Conservation (phyloP, 2,329 filamentous ascomycete species). For the Trichophyton rubrum region DNA sequence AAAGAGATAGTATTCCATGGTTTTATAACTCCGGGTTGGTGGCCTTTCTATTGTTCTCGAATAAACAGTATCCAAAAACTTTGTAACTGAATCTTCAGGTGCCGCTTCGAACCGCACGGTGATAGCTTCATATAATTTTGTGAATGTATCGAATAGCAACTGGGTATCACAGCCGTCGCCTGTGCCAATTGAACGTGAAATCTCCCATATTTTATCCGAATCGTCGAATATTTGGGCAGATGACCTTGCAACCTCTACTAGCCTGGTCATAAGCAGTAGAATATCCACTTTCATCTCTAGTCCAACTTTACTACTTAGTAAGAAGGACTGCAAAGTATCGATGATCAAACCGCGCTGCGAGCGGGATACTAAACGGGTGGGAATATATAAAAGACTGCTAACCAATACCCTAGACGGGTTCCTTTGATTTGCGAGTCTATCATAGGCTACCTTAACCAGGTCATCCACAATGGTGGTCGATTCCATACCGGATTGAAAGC, state of each 20-base stretch:
- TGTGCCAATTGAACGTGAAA: constrained; percentile 24
- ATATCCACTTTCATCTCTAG: constrained; percentile 22
- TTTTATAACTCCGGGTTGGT: constrained; percentile 22
- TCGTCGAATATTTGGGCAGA: constrained; percentile 25
- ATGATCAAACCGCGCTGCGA: constrained; percentile 24
- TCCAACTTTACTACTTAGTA: constrained; percentile 18
- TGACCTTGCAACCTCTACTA: constrained; percentile 30
- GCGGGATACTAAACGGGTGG: constrained; percentile 26
- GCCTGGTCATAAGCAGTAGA: constrained; percentile 29
- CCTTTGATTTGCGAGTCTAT: constrained; percentile 22
- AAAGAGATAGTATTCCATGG: constrained; percentile 27
- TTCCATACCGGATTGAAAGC: constrained; percentile 29
- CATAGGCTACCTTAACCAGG: constrained; percentile 23
- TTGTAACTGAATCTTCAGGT: constrained; percentile 24
- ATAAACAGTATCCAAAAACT: constrained; percentile 26
- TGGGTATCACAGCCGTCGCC: constrained; percentile 22
- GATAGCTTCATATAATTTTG: constrained; percentile 25
- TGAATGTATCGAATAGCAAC: constrained; percentile 19
- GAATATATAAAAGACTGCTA: constrained; percentile 27
- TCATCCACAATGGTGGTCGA: constrained; percentile 24
- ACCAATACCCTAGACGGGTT: constrained; percentile 21
- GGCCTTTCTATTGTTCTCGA: constrained; percentile 22
- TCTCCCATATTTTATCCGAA: constrained; percentile 26
- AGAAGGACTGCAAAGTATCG: constrained; percentile 24
- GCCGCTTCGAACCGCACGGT: constrained; percentile 25